phyloP scores from a whole-genome alignment of 345 rosid species.

The Salix caprea region DNA sequence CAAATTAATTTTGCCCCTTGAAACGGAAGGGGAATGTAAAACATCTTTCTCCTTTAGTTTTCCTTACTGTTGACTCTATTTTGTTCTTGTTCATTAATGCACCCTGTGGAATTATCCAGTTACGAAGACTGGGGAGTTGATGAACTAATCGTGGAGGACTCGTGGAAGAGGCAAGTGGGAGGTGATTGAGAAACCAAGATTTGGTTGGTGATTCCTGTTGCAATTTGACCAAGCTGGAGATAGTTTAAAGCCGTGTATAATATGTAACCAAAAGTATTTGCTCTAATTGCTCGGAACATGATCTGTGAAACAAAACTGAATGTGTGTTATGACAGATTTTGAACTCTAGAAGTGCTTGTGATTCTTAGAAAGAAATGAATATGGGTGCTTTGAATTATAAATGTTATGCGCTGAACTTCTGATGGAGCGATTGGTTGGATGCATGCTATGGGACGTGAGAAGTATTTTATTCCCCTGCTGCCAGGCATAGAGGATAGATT shows the following conservation, averaged over 20 bases:
- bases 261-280: background rate
- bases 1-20: background rate
- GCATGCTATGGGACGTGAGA: no score
- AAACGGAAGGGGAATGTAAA: background rate
- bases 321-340: background rate
- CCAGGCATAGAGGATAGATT: background rate
- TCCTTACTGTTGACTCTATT: background rate
- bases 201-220: background rate
- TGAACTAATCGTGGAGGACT: constrained; percentile 86
- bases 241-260: background rate
- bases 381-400: background rate
- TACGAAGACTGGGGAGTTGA: constrained; percentile 87
- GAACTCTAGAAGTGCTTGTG: background rate
- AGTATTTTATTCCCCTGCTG: no score
- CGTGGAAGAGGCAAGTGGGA: constrained; percentile 94
- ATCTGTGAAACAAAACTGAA: background rate
- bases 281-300: background rate
- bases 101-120: constrained; percentile 26
- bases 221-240: background rate
- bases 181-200: constrained; percentile 48
- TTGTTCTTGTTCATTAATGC: background rate
- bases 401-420: background rate
- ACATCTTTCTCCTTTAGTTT: background rate
- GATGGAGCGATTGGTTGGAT: background rate
- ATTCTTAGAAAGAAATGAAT: background rate